Base-by-base conservation (phyloP, 2,329 filamentous ascomycete genomes). In the Hypoxylon sp. region DNA sequence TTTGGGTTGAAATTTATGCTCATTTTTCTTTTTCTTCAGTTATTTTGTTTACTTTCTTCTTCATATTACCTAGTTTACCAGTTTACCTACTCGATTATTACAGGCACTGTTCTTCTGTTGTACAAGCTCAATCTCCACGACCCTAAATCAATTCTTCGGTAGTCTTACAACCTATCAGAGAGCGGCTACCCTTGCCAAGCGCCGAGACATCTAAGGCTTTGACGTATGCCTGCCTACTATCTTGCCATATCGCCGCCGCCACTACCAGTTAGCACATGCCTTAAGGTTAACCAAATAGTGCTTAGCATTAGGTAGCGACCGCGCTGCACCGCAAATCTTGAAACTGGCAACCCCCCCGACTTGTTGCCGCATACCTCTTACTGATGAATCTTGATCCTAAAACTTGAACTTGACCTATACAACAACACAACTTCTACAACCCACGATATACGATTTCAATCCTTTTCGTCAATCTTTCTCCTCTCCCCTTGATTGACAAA, bases 201-300 rank as follows among this genome's bases (percentile, higher is more conserved):
- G 36, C 50, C 50, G 45, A 54, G 50, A 57, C 49, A 41, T 50
- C 19, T 65, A 37, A 57, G 55, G 46, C 52, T 59, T 54, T 61
- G 58, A 61, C 58, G 58, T 61, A 60, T 56, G 51, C 51, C 27
- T 54, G 47, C 54, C 13, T 16, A 23, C 54, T 44, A 44, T 41
- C 27, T 26, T 46, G 17, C 27, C 21, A 26, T 42, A 47, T 44
- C 61, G 59, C 66, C 53, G 53, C 56, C 53, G 50, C 52, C 56
- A 55, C 54, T 23, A 36, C 41, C 13, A 29, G 19, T 17, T 23
- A 19, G 4, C 16, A 9, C 30, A n/a, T n/a, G n/a, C n/a, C n/a
- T n/a, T n/a, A n/a, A n/a, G n/a, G n/a, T n/a, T n/a, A n/a, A n/a
- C n/a, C n/a, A n/a, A n/a, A n/a, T n/a, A n/a, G n/a, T n/a, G n/a